These are phyloP conservation scores for Scutellaria baicalensis DNA, from an alignment of 257 asterid species.

Conservation along the genomic window DNA sequence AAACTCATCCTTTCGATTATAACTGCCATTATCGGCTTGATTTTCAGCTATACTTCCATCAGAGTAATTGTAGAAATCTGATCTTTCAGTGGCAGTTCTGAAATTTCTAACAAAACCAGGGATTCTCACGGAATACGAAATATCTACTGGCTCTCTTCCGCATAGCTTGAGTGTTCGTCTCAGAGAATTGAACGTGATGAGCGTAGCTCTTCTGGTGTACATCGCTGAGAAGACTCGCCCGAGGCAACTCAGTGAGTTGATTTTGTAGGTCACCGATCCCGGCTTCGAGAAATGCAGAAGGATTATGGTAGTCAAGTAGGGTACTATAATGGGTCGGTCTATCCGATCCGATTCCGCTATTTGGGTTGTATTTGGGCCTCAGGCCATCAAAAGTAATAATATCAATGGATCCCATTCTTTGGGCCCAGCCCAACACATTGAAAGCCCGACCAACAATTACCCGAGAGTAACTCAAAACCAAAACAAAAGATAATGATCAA, in stretches of 20 bases:
- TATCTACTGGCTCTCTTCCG: slow-evolving; percentile 13
- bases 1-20: slow-evolving; percentile 23
- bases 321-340: background rate
- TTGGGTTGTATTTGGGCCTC: background rate
- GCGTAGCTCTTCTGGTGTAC: slow-evolving; percentile 43
- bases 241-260: slow-evolving; percentile 15
- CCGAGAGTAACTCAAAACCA: too few species aligned
- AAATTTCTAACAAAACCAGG: slow-evolving; percentile 24
- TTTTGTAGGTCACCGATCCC: slow-evolving; percentile 2
- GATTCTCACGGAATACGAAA: background rate
- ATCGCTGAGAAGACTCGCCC: slow-evolving; percentile 26
- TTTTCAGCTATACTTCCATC: slow-evolving; percentile 22
- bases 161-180: slow-evolving; percentile 34
- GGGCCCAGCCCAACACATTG: background rate
- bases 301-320: background rate
- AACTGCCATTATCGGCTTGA: background rate
- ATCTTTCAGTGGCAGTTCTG: slow-evolving; percentile 43
- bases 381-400: background rate
- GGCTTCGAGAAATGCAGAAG: background rate
- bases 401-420: background rate
- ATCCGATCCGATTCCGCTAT: background rate
- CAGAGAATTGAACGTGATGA: slow-evolving; percentile 29
- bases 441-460: too few species aligned
- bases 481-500: too few species aligned
- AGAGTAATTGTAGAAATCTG: slow-evolving; percentile 20